A percentile compares a stretch with the other conserved stretches of the same genome.
Evolutionary conservation across 1,284 basidiomycete genomes (phyloP).

Genomic region (Apiotrichum gamsii): DNA sequence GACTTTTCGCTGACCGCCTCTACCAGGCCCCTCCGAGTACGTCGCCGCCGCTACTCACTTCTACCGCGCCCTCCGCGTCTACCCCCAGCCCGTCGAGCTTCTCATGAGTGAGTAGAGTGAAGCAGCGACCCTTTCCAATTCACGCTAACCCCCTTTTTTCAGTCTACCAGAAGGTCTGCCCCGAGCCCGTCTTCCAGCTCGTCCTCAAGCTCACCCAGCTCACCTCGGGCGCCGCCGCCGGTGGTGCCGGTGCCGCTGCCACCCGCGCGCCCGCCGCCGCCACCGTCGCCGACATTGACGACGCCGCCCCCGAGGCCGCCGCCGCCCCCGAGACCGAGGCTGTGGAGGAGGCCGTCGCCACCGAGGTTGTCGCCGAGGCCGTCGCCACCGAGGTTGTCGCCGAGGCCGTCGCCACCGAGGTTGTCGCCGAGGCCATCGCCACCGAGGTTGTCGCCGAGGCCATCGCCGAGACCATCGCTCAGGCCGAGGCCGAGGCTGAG

Average conservation of each 20-base stretch:
- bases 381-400: constrained; percentile 1
- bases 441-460: constrained; percentile 2
- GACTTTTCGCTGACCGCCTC: background rate
- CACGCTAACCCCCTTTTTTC: background rate
- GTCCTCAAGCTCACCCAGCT: constrained; percentile 71
- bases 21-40: constrained; percentile 64
- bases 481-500: background rate
- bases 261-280: constrained; percentile 1
- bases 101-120: constrained; percentile 56
- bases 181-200: constrained; percentile 78
- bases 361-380: constrained; percentile 3
- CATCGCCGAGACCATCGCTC: background rate
- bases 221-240: constrained; percentile 14
- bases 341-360: constrained; percentile 5
- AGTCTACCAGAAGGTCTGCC: constrained; percentile 86
- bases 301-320: constrained; percentile 2
- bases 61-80: constrained; percentile 88
- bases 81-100: constrained; percentile 86
- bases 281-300: constrained; percentile 6
- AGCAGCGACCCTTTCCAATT: background rate
- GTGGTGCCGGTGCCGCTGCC: constrained; percentile 3
- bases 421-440: constrained; percentile 2
- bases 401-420: constrained; percentile 1
- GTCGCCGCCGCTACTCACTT: constrained; percentile 81
- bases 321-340: constrained; percentile 5